Conservation (phyloP, 495 filamentous ascomycete species). For the Xylaria acuta region DNA sequence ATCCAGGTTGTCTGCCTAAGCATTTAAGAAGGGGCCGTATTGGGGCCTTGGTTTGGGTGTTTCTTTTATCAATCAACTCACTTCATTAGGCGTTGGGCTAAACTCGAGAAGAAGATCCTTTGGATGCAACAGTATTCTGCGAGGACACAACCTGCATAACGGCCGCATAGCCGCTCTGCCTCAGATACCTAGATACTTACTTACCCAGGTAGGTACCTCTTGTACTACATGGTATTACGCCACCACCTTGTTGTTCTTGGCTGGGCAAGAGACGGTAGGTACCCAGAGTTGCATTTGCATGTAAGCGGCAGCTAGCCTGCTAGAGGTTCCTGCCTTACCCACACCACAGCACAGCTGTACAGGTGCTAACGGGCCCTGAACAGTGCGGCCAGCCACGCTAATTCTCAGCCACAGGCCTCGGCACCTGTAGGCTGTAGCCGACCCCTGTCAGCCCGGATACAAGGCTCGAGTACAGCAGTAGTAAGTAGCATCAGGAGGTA, state of each 20-base stretch:
- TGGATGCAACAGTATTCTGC: not conserved
- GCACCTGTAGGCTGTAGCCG: not conserved
- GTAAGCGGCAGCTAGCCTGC: not conserved
- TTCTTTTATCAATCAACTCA: not conserved
- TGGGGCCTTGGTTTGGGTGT: not conserved
- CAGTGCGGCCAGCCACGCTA: constrained; percentile 12
- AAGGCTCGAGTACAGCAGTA: constrained; percentile 18
- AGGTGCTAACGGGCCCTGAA: constrained; percentile 1
- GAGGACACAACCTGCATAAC: not conserved
- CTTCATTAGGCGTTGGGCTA: not conserved
- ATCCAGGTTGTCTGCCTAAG: not conserved
- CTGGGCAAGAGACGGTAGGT: not conserved
- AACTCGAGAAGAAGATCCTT: not conserved
- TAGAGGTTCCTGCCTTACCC: not conserved
- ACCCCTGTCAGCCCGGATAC: constrained; percentile 2
- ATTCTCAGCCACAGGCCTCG: constrained; percentile 18
- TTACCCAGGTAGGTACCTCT: not conserved
- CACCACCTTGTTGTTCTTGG: not conserved
- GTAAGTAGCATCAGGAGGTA: not conserved
- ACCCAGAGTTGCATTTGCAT: not conserved
- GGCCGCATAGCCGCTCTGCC: not conserved
- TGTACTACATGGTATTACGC: not conserved
- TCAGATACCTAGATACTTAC: no score
- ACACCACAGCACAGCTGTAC: not conserved
- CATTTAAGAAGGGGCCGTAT: not conserved